These are phyloP conservation scores for Exophiala aquamarina DNA, from an alignment of 2,329 filamentous ascomycete species.

Conservation along the genomic window DNA sequence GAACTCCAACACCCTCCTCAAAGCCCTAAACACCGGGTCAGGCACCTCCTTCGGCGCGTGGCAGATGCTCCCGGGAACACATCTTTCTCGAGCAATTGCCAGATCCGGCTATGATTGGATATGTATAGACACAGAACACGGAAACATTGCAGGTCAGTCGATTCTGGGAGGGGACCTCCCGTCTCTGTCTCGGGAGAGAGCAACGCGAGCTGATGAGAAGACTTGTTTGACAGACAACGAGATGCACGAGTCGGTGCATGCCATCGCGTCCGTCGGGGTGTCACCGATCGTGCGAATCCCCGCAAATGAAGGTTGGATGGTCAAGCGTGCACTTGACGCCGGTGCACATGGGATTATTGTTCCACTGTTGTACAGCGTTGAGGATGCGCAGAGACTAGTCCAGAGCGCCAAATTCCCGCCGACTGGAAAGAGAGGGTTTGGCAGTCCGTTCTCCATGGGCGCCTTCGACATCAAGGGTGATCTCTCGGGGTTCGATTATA, in stretches of 20 bases:
- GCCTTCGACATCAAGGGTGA: conserved; percentile 41
- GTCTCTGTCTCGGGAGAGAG: too few species aligned
- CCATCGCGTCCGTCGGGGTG: conserved; percentile 42
- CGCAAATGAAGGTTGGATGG: conserved; percentile 62
- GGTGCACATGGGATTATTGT: conserved; percentile 61
- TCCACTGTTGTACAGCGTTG: conserved; percentile 52
- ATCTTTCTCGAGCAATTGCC: conserved; percentile 54
- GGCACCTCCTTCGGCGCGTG: conserved; percentile 56
- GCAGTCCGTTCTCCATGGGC: conserved; percentile 54
- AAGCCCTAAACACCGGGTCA: conserved; percentile 48
- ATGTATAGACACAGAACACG: conserved; percentile 56
- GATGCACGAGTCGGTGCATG: conserved; percentile 58
- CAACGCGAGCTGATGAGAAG: not conserved
- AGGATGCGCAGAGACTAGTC: conserved; percentile 54
- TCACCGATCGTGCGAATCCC: conserved; percentile 51
- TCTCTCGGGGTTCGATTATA: conserved; percentile 46
- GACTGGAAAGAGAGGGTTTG: conserved; percentile 55
- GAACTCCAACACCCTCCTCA: conserved; percentile 54
- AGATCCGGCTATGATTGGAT: conserved; percentile 56
- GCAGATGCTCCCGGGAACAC: conserved; percentile 59
- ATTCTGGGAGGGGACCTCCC: too few species aligned
- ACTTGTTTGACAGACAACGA: conserved; percentile 29
- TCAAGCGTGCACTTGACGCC: conserved; percentile 60
- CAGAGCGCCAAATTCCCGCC: conserved; percentile 58
- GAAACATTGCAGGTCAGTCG: conserved; percentile 54